A percentile compares a stretch with the other conserved stretches of the same genome.
These are phyloP conservation scores for Candida khao-thaluensis DNA, from an alignment of 805 yeast genomes.

Conservation along the genomic window DNA sequence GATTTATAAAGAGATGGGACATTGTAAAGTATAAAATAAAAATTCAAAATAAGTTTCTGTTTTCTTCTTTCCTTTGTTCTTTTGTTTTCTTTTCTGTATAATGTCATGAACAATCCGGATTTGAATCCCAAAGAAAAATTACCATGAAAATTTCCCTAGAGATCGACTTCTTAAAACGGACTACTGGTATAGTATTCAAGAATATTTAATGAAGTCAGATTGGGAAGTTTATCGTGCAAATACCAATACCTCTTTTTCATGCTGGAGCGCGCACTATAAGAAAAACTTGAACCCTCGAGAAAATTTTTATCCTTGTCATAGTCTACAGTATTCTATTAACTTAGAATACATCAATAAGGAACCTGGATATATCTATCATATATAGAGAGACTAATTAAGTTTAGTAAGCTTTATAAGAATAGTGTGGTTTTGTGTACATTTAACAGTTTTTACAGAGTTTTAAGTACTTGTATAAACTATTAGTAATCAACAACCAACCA, in stretches of 20 bases:
- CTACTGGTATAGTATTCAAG: constrained; percentile 81
- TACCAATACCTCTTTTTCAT: background rate
- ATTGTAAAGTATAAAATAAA: no score
- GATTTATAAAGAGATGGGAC: background rate
- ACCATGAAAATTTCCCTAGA: constrained; percentile 11
- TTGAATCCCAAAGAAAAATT: constrained; percentile 35
- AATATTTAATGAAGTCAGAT: constrained; percentile 59
- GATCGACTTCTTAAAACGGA: constrained; percentile 47
- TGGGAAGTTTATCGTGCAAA: constrained; percentile 49
- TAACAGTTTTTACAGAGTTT: background rate
- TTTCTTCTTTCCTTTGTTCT: no score
- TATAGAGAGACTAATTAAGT: constrained; percentile 4
- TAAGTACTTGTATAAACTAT: background rate
- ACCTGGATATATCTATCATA: constrained; percentile 4
- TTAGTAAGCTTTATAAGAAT: constrained; percentile 5
- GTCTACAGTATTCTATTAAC: constrained; percentile 5
- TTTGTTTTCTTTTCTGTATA: no score
- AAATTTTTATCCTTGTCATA: constrained; percentile 1
- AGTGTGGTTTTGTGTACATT: constrained; percentile 5
- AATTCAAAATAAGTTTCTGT: no score
- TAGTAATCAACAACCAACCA: constrained; percentile 1
- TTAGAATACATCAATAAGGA: constrained; percentile 1
- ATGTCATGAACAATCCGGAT: constrained; percentile 88
- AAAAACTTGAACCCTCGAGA: background rate
- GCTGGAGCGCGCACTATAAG: background rate